Conservation (phyloP, 2,329 filamentous ascomycete genomes). For the Pseudogymnoascus pannorum region DNA sequence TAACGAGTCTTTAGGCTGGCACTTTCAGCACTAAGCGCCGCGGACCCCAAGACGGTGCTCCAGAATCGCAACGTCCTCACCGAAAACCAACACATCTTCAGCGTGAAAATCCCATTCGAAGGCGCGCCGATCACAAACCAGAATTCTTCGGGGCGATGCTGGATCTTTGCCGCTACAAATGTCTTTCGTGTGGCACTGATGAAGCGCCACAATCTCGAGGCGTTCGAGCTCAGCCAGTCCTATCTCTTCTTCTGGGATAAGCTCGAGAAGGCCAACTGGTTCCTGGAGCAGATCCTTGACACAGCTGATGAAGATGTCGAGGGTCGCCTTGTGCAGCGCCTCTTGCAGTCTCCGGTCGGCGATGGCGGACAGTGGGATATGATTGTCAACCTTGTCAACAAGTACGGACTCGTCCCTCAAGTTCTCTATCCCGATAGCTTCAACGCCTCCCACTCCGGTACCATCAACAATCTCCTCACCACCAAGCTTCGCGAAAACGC, state of each 20-base stretch:
- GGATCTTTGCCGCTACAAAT: slow-evolving; percentile 89
- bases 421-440: slow-evolving; percentile 73
- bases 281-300: slow-evolving; percentile 75
- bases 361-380: slow-evolving; percentile 93
- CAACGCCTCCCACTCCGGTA: slow-evolving; percentile 64
- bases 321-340: slow-evolving; percentile 61
- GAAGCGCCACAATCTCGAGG: slow-evolving; percentile 69
- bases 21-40: slow-evolving; percentile 62
- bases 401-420: slow-evolving; percentile 85
- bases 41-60: slow-evolving; percentile 59
- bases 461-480: slow-evolving; percentile 68
- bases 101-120: slow-evolving; percentile 73
- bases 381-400: slow-evolving; percentile 76
- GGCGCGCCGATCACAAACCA: slow-evolving; percentile 82
- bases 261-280: slow-evolving; percentile 85
- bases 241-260: slow-evolving; percentile 95
- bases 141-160: slow-evolving; percentile 73
- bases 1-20: slow-evolving; percentile 50
- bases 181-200: slow-evolving; percentile 84
- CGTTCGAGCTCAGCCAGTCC: slow-evolving; percentile 79
- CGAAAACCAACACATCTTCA: slow-evolving; percentile 73
- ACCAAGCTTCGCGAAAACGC: slow-evolving; percentile 84
- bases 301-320: slow-evolving; percentile 66
- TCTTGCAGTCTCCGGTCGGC: slow-evolving; percentile 60
- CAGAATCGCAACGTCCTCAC: slow-evolving; percentile 55